These are phyloP conservation scores for Russula abietina DNA, from an alignment of 768 basidiomycete species.

Conservation along the genomic window DNA sequence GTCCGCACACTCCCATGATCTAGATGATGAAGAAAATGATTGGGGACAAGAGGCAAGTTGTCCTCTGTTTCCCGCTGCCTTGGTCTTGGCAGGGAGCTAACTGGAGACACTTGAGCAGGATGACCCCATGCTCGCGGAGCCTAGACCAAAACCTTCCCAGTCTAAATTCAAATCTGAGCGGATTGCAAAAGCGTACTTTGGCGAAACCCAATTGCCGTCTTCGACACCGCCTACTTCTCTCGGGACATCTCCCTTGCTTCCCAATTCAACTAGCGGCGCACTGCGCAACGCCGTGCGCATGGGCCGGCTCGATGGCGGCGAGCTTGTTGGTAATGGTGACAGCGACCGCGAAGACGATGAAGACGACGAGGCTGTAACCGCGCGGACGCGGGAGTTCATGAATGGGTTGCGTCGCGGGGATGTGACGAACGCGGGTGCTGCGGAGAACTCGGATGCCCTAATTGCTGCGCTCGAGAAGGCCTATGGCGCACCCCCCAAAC, in stretches of 20 bases:
- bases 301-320: slow-evolving; percentile 30
- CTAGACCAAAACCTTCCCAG: slow-evolving; percentile 43
- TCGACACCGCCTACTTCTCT: slow-evolving; percentile 30
- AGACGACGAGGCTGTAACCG: slow-evolving; percentile 23
- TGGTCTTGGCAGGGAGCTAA: slow-evolving; percentile 3
- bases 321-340: slow-evolving; percentile 30
- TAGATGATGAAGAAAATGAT: slow-evolving; percentile 33
- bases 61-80: slow-evolving; percentile 1
- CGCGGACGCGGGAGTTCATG: slow-evolving; percentile 26
- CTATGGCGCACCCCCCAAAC: slow-evolving; percentile 10
- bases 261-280: slow-evolving; percentile 26
- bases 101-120: slow-evolving; percentile 32
- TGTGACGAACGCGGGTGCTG: slow-evolving; percentile 31
- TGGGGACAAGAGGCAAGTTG: slow-evolving; percentile 41
- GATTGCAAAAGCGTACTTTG: slow-evolving; percentile 14
- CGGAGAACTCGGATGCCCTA: slow-evolving; percentile 15
- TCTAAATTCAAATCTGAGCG: slow-evolving; percentile 64
- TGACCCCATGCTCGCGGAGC: slow-evolving; percentile 37
- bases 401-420: slow-evolving; percentile 30
- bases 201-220: slow-evolving; percentile 10
- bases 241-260: slow-evolving; percentile 30
- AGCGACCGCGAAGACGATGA: slow-evolving; percentile 29
- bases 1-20: slow-evolving; percentile 39
- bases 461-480: slow-evolving; percentile 18
- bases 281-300: slow-evolving; percentile 30